Base-by-base conservation (phyloP, 192 early-diverging fungal genomes). In the Chytriomyces confervae region DNA sequence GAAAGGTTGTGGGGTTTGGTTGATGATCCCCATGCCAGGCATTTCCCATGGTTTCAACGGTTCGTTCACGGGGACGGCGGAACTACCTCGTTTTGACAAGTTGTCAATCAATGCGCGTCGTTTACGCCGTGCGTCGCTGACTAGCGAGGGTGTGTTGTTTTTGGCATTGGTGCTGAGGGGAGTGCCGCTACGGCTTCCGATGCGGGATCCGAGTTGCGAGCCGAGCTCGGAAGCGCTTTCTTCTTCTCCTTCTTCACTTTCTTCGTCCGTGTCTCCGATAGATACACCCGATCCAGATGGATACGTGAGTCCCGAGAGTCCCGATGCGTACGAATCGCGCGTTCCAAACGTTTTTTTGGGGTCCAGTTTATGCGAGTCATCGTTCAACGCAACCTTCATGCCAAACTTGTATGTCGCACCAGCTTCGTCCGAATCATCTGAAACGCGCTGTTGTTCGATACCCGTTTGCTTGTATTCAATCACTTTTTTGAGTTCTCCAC, bases 21-120 rank as follows among this genome's bases (percentile, higher is more conserved):
- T 61, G 4, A 63, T 16, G 5, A 57, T 66, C 16, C 74, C 74
- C 74, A 76, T 76, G 46, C 74, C 74, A 47, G 74, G 74, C 7
- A 76, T 13, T 36, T 76, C 74, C 74, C 74, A 76, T 23, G 74
- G 74, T 36, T 64, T 62, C 50, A 76, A 53, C 36, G 74, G 74
- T 51, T 76, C 63, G 49, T 76, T 64, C 20, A 24, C 11, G 16
- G 61, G 43, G 47, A 76, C 63, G 16, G n/a, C 27, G 27, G 18
- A 1, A 27, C n/a, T 23, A 1, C 63, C 36, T 16, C 60, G 57
- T 46, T 74, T 62, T 18, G 67, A 69, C 9, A 69, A 24, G 11
- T n/a, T 48, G 9, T 69, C 67, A 16, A 69, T 13, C 16, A 69
- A 20, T 13, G 8, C 16, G 36, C 13, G 11, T 3, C 67, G 67